Evolutionary conservation across 2,329 filamentous ascomycete species (phyloP).

Genomic region (Ramichloridium luteum): DNA sequence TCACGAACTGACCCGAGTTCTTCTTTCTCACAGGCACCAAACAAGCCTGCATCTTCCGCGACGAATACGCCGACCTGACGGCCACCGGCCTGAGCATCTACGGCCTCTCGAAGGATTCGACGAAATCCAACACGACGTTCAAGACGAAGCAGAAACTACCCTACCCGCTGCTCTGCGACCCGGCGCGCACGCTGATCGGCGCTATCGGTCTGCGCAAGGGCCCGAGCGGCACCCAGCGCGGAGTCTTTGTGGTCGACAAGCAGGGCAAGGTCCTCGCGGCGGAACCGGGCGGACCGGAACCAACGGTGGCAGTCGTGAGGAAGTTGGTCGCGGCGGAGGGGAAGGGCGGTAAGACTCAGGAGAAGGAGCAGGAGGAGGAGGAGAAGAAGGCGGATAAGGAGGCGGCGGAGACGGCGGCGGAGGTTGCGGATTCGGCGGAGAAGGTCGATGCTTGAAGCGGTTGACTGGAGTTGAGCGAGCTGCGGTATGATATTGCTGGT

Average conservation of each 20-base stretch:
- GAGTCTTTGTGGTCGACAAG: slow-evolving; percentile 64
- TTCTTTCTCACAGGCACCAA: slow-evolving; percentile 58
- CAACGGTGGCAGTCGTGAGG: slow-evolving; percentile 65
- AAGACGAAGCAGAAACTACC: slow-evolving; percentile 81
- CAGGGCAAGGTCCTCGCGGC: slow-evolving; percentile 64
- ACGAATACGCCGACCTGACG: slow-evolving; percentile 65
- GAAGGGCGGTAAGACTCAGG: slow-evolving; percentile 24
- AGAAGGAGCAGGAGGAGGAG: slow-evolving; percentile 19
- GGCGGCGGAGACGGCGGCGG: slow-evolving; percentile 28
- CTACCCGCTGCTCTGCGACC: slow-evolving; percentile 81
- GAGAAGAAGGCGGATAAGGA: slow-evolving; percentile 24
- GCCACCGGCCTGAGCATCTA: slow-evolving; percentile 74
- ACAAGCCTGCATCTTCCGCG: slow-evolving; percentile 87
- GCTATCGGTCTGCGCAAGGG: slow-evolving; percentile 85
- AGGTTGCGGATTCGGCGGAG: slow-evolving; percentile 36
- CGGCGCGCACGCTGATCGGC: slow-evolving; percentile 57
- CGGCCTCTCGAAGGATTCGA: slow-evolving; percentile 75
- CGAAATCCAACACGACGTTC: slow-evolving; percentile 88
- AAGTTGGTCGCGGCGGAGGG: slow-evolving; percentile 46
- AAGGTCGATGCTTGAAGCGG: slow-evolving; percentile 16
- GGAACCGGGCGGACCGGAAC: slow-evolving; percentile 63
- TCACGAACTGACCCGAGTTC: slow-evolving; percentile 1
- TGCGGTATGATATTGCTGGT: too few species aligned
- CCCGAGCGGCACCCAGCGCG: slow-evolving; percentile 67
- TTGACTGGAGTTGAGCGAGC: too few species aligned